Evolutionary conservation across 768 basidiomycete genomes (phyloP).

Genomic region (Mycena indigotica): DNA sequence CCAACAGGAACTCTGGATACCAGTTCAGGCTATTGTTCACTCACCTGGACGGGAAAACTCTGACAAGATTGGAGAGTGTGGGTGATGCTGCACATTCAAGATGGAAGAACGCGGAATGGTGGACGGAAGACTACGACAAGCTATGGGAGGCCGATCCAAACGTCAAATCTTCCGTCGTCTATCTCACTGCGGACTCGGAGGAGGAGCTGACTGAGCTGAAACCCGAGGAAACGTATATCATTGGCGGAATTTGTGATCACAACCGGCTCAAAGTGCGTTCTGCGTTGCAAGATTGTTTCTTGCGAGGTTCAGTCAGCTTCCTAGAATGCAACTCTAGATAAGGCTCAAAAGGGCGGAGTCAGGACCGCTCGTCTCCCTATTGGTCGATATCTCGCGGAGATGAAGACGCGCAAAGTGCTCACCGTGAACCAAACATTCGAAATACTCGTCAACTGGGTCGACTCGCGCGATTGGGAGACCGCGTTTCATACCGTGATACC

Average conservation of each 20-base stretch:
- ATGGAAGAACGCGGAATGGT: constrained; percentile 87
- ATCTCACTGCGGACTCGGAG: constrained; percentile 92
- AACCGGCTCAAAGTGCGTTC: constrained; percentile 86
- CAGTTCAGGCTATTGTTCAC: constrained; percentile 82
- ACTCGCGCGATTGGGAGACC: constrained; percentile 80
- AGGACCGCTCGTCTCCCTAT: constrained; percentile 92
- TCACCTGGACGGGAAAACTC: constrained; percentile 73
- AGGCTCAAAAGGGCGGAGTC: constrained; percentile 73
- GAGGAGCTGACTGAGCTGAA: constrained; percentile 83
- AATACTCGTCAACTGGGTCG: constrained; percentile 89
- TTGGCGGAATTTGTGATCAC: constrained; percentile 93
- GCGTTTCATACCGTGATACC: constrained; percentile 91
- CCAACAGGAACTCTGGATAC: constrained; percentile 70
- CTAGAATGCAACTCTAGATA: constrained; percentile 87
- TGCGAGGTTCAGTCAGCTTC: no score
- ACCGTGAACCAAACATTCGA: constrained; percentile 98
- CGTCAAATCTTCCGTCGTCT: constrained; percentile 64
- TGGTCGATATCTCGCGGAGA: constrained; percentile 80
- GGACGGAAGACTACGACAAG: constrained; percentile 69
- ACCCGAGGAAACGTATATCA: constrained; percentile 87
- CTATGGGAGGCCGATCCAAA: constrained; percentile 53
- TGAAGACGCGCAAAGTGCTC: constrained; percentile 91
- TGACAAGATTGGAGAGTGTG: constrained; percentile 62
- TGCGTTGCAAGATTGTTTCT: no score
- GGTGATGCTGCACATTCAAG: constrained; percentile 70